These are phyloP conservation scores for Talaromyces liani DNA, from an alignment of 495 filamentous ascomycete species.

Conservation along the genomic window DNA sequence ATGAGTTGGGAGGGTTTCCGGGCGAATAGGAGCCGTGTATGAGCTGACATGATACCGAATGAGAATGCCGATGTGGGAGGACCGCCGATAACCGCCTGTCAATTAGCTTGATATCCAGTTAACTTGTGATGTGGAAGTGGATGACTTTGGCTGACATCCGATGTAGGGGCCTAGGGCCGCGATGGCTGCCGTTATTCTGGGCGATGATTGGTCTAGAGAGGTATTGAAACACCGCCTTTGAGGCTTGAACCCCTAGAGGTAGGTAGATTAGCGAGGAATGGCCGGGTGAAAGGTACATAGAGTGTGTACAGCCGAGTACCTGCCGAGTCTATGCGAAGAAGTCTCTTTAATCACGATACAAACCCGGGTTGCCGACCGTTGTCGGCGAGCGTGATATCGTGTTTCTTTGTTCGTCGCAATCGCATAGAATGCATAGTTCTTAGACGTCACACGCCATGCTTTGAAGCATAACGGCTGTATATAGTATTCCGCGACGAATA, in stretches of 20 bases:
- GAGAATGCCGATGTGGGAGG: neutral
- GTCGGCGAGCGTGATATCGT: too few species aligned
- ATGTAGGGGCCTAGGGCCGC: neutral
- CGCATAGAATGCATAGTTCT: too few species aligned
- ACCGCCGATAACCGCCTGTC: neutral
- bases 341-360: too few species aligned
- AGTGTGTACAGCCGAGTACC: neutral
- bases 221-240: neutral
- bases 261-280: neutral
- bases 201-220: neutral
- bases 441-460: too few species aligned
- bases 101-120: neutral
- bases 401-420: too few species aligned
- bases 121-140: neutral
- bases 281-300: neutral
- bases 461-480: too few species aligned
- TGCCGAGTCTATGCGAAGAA: neutral
- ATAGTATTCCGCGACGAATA: neutral
- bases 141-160: neutral
- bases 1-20: neutral
- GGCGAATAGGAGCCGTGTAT: neutral
- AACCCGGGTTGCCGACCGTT: too few species aligned
- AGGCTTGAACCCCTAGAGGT: neutral
- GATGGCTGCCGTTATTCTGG: neutral
- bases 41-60: neutral